These are phyloP conservation scores for Phytophthora palmivora DNA, from an alignment of 352 stramenopile genomes.

Conservation along the genomic window DNA sequence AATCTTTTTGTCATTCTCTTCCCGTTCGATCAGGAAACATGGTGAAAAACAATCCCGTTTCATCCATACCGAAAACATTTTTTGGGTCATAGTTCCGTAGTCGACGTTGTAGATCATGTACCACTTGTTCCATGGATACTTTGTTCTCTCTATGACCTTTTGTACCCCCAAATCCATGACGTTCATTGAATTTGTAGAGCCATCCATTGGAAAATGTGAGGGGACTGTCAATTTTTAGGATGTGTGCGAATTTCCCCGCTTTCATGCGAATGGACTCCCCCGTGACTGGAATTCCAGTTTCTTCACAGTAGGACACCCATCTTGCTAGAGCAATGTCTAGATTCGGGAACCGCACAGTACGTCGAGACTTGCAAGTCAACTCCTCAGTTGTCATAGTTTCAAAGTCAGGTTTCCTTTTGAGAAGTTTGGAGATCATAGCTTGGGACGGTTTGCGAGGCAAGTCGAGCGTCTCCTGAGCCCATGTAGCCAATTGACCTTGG, in stretches of 20 bases:
- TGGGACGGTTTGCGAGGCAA: slow-evolving; percentile 39
- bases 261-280: slow-evolving; percentile 33
- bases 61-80: slow-evolving; percentile 39
- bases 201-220: slow-evolving; percentile 41
- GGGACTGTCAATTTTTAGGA: slow-evolving; percentile 30
- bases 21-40: slow-evolving; percentile 28
- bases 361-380: slow-evolving; percentile 32
- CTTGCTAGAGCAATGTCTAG: slow-evolving; percentile 33
- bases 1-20: slow-evolving; percentile 37
- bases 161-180: slow-evolving; percentile 29
- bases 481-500: slow-evolving; percentile 29
- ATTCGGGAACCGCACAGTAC: slow-evolving; percentile 32
- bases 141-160: slow-evolving; percentile 18
- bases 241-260: slow-evolving; percentile 25
- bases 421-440: slow-evolving; percentile 44
- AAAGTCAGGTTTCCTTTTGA: slow-evolving; percentile 37
- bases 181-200: slow-evolving; percentile 45
- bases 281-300: slow-evolving; percentile 29
- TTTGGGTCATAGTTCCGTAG: slow-evolving; percentile 16
- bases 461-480: slow-evolving; percentile 27
- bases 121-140: slow-evolving; percentile 3
- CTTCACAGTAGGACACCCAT: slow-evolving; percentile 42
- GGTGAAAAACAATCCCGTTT: slow-evolving; percentile 34
- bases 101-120: slow-evolving; percentile 23
- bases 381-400: slow-evolving; percentile 33